Evolutionary conservation across 1,284 basidiomycete genomes (phyloP).

Genomic region (Mycosarcoma maydis): DNA sequence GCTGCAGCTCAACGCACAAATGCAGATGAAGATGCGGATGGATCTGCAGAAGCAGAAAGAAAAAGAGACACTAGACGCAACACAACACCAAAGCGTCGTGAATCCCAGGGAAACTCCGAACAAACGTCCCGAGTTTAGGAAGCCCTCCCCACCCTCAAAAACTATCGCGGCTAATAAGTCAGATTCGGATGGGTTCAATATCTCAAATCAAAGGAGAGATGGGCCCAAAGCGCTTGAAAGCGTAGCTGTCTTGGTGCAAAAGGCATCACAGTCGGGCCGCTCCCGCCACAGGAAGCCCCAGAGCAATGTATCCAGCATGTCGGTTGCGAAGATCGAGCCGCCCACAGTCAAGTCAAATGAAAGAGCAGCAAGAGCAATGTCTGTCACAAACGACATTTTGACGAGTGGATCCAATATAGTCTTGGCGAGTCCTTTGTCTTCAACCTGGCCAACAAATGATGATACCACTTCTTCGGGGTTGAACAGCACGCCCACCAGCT

Average conservation of each 20-base stretch:
- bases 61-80: constrained; percentile 5
- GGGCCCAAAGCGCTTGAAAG: background rate
- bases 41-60: constrained; percentile 26
- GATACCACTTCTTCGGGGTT: background rate
- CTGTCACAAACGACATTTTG: too few relatives aligned
- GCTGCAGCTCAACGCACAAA: constrained; percentile 19
- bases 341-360: background rate
- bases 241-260: background rate
- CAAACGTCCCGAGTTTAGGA: background rate
- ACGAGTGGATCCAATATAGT: too few relatives aligned
- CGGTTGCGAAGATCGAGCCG: background rate
- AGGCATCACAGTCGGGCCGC: background rate
- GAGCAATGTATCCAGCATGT: background rate
- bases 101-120: background rate
- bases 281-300: background rate
- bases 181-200: background rate
- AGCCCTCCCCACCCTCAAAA: constrained; percentile 5
- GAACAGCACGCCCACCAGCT: background rate
- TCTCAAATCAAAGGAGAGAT: background rate
- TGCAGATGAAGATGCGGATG: constrained; percentile 26
- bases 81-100: background rate
- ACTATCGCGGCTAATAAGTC: background rate
- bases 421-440: too few relatives aligned
- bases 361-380: background rate
- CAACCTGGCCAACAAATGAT: background rate